A percentile compares a stretch with the other conserved stretches of the same genome.
Evolutionary conservation across 1,139 yeast genomes (phyloP).

Genomic region (Ashbya aceris): DNA sequence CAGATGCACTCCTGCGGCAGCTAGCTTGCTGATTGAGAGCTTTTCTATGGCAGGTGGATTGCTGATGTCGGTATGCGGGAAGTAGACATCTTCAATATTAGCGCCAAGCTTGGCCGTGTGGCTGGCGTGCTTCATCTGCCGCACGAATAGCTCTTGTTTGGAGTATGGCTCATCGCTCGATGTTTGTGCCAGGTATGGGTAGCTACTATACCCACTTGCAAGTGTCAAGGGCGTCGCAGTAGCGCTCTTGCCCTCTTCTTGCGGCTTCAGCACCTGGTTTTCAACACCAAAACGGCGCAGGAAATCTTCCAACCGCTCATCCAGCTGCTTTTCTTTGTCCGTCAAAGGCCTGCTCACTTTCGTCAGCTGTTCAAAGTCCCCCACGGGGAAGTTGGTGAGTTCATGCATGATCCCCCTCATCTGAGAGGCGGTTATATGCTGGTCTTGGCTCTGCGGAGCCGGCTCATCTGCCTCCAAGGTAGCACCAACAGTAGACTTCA

Average conservation of each 20-base stretch:
- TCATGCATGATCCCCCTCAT: constrained; percentile 16
- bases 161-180: constrained; percentile 46
- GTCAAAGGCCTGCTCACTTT: constrained; percentile 15
- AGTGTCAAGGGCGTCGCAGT: constrained; percentile 5
- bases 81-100: constrained; percentile 49
- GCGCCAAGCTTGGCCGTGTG: constrained; percentile 53
- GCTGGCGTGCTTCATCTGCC: constrained; percentile 50
- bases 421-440: constrained; percentile 1
- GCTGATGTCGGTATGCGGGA: constrained; percentile 58
- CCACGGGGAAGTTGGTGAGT: constrained; percentile 17
- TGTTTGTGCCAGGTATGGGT: constrained; percentile 32
- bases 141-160: constrained; percentile 62
- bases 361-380: constrained; percentile 12
- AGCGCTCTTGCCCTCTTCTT: constrained; percentile 6
- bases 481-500: no score
- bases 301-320: constrained; percentile 24
- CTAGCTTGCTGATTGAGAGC: constrained; percentile 53
- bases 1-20: constrained; percentile 91
- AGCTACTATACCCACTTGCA: constrained; percentile 16
- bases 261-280: constrained; percentile 17
- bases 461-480: no score
- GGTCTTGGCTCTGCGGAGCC: no score
- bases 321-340: constrained; percentile 25
- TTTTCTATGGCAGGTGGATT: constrained; percentile 48
- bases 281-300: constrained; percentile 21